Conservation (phyloP, 2,329 filamentous ascomycete genomes). For the Monilinia vaccinii-corymbosi region DNA sequence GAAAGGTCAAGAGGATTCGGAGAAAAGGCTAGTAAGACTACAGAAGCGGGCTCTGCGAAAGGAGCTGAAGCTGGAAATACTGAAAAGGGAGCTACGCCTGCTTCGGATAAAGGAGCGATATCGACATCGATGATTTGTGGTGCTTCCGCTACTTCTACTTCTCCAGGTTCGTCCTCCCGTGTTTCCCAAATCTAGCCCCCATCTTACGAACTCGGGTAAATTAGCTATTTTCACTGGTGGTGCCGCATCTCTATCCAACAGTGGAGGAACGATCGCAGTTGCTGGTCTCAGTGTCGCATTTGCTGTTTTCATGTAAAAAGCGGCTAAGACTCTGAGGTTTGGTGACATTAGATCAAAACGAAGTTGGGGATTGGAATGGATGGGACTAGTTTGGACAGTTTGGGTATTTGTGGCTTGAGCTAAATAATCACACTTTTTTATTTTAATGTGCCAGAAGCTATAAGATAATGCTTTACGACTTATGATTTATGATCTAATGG, state of each 20-base stretch:
- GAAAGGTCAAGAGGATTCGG: not conserved
- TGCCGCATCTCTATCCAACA: constrained; percentile 18
- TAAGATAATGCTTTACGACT: not conserved
- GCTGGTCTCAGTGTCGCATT: constrained; percentile 26
- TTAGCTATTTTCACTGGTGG: constrained; percentile 15
- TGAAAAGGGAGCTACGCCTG: not conserved
- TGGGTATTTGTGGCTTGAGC: not conserved
- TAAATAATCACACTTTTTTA: not conserved
- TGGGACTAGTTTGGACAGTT: not conserved
- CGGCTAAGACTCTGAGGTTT: not conserved
- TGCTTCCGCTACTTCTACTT: constrained; percentile 3
- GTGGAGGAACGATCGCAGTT: constrained; percentile 24
- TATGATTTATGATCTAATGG: not conserved
- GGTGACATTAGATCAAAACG: not conserved
- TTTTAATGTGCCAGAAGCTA: not conserved
- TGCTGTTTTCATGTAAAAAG: constrained; percentile 28
- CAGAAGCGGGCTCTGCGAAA: not conserved
- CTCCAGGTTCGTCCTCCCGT: not conserved
- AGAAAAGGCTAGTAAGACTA: not conserved
- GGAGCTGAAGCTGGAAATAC: not conserved
- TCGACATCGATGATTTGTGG: constrained; percentile 2
- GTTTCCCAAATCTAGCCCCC: not conserved
- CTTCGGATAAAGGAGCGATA: not conserved
- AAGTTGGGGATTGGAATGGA: not conserved
- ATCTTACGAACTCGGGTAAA: not conserved